phyloP scores from a whole-genome alignment of 495 filamentous ascomycete genomes.

The Annulohypoxylon stygium region DNA sequence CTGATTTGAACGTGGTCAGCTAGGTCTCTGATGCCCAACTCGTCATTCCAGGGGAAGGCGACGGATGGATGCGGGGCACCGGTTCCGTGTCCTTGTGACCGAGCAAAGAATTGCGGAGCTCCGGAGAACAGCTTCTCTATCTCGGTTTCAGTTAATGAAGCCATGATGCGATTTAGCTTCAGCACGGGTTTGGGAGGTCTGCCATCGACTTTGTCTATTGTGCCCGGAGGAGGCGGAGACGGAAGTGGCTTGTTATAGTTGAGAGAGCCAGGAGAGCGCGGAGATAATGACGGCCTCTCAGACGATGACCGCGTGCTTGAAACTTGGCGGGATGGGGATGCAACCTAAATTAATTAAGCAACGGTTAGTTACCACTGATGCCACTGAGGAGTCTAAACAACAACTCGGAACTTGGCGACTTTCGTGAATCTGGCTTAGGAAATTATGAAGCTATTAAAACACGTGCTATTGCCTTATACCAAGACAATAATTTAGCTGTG shows the following conservation, averaged over 20 bases:
- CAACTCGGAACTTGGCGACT: too few species aligned
- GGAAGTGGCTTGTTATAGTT: conserved; percentile 67
- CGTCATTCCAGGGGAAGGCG: conserved; percentile 77
- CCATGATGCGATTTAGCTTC: conserved; percentile 66
- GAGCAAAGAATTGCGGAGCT: conserved; percentile 79
- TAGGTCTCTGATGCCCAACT: conserved; percentile 70
- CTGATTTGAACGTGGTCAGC: conserved; percentile 71
- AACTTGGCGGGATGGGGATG: conserved; percentile 29
- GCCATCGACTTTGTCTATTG: conserved; percentile 56
- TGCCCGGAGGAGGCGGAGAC: conserved; percentile 62
- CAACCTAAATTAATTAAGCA: conserved; percentile 22
- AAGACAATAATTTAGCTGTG: conserved; percentile 30
- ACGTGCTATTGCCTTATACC: conserved; percentile 31
- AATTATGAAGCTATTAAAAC: conserved; percentile 14
- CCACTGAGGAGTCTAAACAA: not conserved
- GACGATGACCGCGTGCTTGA: conserved; percentile 44
- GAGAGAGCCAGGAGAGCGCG: conserved; percentile 56
- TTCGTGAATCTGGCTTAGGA: not conserved
- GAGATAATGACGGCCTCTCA: conserved; percentile 51
- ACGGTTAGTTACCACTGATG: not conserved
- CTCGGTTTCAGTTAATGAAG: conserved; percentile 70
- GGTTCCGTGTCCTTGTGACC: conserved; percentile 65
- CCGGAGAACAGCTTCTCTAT: conserved; percentile 79
- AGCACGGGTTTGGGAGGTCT: conserved; percentile 57
- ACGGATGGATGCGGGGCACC: conserved; percentile 72